Conservation (phyloP, 2,329 filamentous ascomycete species). For the Colletotrichum neosansevieriae region DNA sequence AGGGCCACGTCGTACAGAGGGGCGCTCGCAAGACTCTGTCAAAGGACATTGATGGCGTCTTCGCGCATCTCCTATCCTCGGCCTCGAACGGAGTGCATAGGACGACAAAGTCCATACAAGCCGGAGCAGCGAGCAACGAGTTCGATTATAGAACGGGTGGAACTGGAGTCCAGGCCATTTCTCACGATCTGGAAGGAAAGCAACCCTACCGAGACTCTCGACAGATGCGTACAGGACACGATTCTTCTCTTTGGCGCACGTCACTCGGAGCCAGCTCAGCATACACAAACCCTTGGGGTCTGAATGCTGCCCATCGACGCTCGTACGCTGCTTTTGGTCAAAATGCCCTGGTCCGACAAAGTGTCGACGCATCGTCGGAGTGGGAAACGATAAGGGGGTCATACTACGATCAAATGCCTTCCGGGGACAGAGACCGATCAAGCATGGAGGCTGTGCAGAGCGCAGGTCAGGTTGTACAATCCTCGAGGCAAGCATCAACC, state of each 20-base stretch:
- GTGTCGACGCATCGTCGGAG: not conserved
- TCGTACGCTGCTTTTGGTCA: not conserved
- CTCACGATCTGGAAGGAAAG: not conserved
- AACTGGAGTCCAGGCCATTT: not conserved
- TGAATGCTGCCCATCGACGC: not conserved
- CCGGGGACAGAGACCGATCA: not conserved
- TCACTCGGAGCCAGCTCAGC: not conserved
- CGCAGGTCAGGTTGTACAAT: not conserved
- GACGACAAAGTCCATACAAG: not conserved
- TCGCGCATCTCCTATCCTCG: conserved; percentile 56
- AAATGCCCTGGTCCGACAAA: not conserved
- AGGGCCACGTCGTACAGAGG: conserved; percentile 75
- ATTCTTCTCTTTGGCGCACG: not conserved
- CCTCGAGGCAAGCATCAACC: not conserved
- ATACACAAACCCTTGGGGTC: not conserved
- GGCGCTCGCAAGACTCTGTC: conserved; percentile 72
- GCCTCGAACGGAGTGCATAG: not conserved
- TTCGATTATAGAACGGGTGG: not conserved
- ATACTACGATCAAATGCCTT: not conserved
- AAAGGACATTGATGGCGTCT: conserved; percentile 56
- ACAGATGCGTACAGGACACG: not conserved
- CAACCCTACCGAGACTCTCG: not conserved
- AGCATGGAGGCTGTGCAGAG: not conserved
- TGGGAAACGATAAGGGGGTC: not conserved
- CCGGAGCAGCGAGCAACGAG: not conserved